phyloP scores from a whole-genome alignment of 306 rosid genomes.

The Vigna unguiculata region DNA sequence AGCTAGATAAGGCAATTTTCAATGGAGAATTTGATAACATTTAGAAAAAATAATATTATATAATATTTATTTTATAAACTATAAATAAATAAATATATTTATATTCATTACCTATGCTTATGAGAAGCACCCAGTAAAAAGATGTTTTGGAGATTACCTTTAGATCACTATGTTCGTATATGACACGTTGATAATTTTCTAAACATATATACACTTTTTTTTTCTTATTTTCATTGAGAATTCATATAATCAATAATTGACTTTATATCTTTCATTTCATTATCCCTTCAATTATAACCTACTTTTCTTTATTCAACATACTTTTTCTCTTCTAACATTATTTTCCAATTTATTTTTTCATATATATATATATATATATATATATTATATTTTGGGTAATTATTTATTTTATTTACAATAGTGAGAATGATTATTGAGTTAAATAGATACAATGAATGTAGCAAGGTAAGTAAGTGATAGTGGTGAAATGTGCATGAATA shows the following conservation, averaged over 20 bases:
- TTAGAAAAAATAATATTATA: no score
- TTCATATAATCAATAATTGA: neutral
- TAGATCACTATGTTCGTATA: no score
- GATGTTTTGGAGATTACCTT: no score
- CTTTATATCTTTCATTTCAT: neutral
- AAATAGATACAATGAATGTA: constrained; percentile 14
- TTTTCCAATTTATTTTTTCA: neutral
- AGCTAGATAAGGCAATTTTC: neutral
- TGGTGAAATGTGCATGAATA: constrained; percentile 22
- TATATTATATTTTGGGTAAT: neutral
- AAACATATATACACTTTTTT: neutral
- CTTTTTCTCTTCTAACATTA: neutral
- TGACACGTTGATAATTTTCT: no score
- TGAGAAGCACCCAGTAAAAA: no score
- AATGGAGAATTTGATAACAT: no score
- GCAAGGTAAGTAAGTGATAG: constrained; percentile 6
- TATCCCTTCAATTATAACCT: neutral
- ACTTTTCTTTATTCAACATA: neutral
- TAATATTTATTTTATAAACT: no score
- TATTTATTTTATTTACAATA: neutral
- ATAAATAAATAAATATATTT: no score
- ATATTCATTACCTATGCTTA: no score
- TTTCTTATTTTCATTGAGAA: neutral
- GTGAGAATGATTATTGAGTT: neutral
- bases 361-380: no score